phyloP scores from a whole-genome alignment of 2,329 filamentous ascomycete species.

The Monosporascus sp. region DNA sequence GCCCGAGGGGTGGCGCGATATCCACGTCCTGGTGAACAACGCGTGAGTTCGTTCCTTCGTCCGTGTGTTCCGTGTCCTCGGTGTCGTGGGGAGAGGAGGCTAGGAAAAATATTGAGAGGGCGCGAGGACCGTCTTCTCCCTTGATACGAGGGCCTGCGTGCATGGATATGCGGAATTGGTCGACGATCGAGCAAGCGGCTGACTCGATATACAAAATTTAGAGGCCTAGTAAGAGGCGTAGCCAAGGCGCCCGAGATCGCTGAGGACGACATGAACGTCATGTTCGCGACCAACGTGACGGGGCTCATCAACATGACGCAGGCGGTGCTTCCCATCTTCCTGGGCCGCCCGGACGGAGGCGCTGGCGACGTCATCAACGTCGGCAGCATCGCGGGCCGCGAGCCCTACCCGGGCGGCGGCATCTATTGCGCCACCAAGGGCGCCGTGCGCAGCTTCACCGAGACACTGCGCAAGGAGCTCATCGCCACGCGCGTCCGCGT shows the following conservation, averaged over 20 bases:
- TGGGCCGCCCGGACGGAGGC: constrained; percentile 68
- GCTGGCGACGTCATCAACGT: constrained; percentile 91
- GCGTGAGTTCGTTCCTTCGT: constrained; percentile 54
- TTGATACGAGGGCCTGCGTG: no score
- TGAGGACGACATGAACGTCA: constrained; percentile 74
- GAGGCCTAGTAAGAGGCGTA: constrained; percentile 83
- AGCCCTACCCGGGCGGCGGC: constrained; percentile 65
- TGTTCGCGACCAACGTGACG: constrained; percentile 92
- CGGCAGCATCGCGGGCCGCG: constrained; percentile 56
- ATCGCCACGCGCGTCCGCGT: constrained; percentile 65
- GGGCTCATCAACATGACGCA: constrained; percentile 97
- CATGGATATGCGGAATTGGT: background rate
- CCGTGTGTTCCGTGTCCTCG: background rate
- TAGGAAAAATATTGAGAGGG: no score
- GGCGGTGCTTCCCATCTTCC: constrained; percentile 77
- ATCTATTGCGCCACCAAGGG: constrained; percentile 80
- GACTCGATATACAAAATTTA: constrained; percentile 27
- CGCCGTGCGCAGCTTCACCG: constrained; percentile 67
- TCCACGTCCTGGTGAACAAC: constrained; percentile 93
- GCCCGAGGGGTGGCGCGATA: constrained; percentile 75
- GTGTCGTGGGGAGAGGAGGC: no score
- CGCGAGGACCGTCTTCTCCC: no score
- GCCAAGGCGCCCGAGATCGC: constrained; percentile 80
- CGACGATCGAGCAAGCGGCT: no score
- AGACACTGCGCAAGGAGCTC: constrained; percentile 64